Percentiles rank a stretch among this genome's conserved stretches.
phyloP scores from a whole-genome alignment of 148 eudicot species.

The Nepenthes gracilis region DNA sequence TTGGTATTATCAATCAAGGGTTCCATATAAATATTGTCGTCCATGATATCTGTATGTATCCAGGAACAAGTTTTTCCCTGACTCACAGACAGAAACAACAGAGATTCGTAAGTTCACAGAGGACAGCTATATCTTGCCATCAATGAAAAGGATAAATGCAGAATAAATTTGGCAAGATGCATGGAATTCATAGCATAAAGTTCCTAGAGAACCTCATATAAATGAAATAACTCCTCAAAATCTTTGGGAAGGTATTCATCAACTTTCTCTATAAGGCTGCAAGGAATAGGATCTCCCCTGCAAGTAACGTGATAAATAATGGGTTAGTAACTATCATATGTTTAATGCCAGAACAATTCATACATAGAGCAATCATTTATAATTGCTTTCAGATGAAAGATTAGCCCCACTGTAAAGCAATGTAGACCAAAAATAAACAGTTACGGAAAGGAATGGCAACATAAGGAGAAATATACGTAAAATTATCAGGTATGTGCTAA shows the following conservation, averaged over 20 bases:
- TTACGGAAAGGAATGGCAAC: too few relatives aligned
- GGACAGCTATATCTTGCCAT: not conserved
- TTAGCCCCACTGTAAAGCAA: too few relatives aligned
- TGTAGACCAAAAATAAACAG: too few relatives aligned
- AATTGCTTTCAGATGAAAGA: not conserved
- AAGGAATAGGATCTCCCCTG: conserved; percentile 91
- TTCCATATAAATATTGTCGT: conserved; percentile 75
- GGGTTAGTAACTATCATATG: not conserved
- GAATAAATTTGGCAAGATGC: not conserved
- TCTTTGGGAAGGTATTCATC: conserved; percentile 67
- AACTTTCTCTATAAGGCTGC: conserved; percentile 58
- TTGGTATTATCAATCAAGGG: conserved; percentile 17
- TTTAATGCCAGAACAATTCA: not conserved
- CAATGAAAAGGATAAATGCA: not conserved
- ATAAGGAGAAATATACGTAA: too few relatives aligned
- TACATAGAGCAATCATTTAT: not conserved
- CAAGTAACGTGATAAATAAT: conserved; percentile 1
- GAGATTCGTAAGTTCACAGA: not conserved
- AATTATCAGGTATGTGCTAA: too few relatives aligned
- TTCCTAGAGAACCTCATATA: conserved; percentile 37
- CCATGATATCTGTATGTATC: conserved; percentile 96
- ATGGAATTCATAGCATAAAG: not conserved
- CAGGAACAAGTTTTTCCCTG: conserved; percentile 59
- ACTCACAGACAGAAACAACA: not conserved
- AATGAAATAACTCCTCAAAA: conserved; percentile 32